These are phyloP conservation scores for Firmiana major DNA, from an alignment of 345 rosid species.

Conservation along the genomic window DNA sequence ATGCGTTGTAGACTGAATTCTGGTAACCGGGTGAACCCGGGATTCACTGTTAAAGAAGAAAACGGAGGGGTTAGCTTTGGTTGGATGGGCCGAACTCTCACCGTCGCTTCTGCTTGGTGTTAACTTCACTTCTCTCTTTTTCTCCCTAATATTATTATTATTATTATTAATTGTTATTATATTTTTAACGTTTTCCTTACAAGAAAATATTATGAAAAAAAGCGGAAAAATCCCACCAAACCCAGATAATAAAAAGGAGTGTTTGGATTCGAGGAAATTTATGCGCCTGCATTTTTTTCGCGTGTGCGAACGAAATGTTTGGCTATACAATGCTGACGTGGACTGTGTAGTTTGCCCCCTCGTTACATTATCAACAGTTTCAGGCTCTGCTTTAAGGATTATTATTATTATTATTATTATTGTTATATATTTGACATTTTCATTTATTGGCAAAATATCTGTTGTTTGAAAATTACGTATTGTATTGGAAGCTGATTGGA, in stretches of 20 bases:
- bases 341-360: not conserved
- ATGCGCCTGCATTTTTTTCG: not conserved
- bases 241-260: slow-evolving; percentile 32
- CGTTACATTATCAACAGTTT: not conserved
- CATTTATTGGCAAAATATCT: not conserved
- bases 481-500: not conserved
- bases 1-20: slow-evolving; percentile 46
- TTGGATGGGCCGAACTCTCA: slow-evolving; percentile 84
- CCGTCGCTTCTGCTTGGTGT: slow-evolving; percentile 98
- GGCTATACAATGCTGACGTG: not conserved
- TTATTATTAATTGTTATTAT: slow-evolving; percentile 34
- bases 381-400: not conserved
- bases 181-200: slow-evolving; percentile 36
- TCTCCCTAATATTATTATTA: slow-evolving; percentile 22
- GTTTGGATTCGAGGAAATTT: slow-evolving; percentile 37
- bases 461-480: not conserved
- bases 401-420: not conserved
- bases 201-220: slow-evolving; percentile 30
- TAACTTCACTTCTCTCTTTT: slow-evolving; percentile 35
- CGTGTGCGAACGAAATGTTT: slow-evolving; percentile 13
- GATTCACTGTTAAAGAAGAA: slow-evolving; percentile 76
- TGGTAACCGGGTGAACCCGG: slow-evolving; percentile 50
- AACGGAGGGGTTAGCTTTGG: slow-evolving; percentile 82
- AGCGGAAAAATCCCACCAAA: slow-evolving; percentile 26
- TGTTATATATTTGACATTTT: not conserved